phyloP scores from a whole-genome alignment of 169 alveolate species.

The Eimeria necatrix region DNA sequence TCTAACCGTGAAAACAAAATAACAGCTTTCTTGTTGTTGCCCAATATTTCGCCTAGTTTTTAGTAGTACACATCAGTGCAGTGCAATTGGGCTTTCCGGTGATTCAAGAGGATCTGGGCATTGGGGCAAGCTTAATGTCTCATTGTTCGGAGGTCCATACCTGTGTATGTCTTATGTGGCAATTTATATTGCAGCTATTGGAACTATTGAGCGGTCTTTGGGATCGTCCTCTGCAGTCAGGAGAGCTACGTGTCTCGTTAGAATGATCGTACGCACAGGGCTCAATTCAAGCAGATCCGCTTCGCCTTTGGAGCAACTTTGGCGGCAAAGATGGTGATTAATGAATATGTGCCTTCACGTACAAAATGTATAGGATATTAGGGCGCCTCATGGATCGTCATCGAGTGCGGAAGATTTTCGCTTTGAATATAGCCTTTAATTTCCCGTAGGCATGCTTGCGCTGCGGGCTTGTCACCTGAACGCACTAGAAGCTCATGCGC shows the following conservation, averaged over 20 bases:
- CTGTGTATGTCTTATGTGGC: neutral
- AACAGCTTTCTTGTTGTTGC: no score
- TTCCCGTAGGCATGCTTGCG: neutral
- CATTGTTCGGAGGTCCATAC: no score
- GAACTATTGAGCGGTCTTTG: neutral
- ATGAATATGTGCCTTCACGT: neutral
- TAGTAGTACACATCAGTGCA: no score
- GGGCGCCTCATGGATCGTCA: neutral
- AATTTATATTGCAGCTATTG: neutral
- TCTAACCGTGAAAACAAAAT: no score
- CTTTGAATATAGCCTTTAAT: neutral
- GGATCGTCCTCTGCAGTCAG: conserved; percentile 31
- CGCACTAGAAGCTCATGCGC: no score
- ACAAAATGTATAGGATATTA: no score
- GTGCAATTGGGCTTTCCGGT: no score
- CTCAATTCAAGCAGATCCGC: neutral
- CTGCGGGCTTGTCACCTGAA: no score
- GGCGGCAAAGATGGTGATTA: neutral
- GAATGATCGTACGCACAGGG: no score
- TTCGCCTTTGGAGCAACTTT: neutral
- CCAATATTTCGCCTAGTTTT: no score
- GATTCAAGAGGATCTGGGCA: no score
- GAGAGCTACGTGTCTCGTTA: neutral
- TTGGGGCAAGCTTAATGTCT: no score
- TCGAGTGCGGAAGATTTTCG: neutral